Evolutionary conservation across 78 protist genomes (phyloP).

Genomic region (Polysphondylium violaceum): DNA sequence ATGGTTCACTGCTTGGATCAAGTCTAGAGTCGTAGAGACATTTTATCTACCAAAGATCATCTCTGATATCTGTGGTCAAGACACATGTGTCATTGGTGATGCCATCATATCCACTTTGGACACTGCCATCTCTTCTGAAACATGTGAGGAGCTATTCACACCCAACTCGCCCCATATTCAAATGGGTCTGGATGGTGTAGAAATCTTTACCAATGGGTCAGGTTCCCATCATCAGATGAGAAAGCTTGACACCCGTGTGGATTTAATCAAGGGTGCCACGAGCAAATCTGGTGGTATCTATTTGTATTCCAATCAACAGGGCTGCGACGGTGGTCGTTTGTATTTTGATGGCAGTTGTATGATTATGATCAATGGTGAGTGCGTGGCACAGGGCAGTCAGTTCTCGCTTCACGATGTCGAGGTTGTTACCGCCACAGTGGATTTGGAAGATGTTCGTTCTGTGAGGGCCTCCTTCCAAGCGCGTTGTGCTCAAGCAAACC

Average conservation of each 20-base stretch:
- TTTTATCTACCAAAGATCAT: constrained; percentile 68
- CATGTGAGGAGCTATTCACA: constrained; percentile 93
- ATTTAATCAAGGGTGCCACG: constrained; percentile 83
- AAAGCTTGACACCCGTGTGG: constrained; percentile 87
- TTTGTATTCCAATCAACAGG: constrained; percentile 81
- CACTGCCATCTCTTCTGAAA: constrained; percentile 75
- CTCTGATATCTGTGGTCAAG: constrained; percentile 36
- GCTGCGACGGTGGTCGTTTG: constrained; percentile 93
- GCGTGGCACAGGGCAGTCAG: constrained; percentile 88
- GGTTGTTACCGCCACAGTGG: constrained; percentile 84
- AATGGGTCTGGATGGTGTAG: constrained; percentile 87
- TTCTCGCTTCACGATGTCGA: constrained; percentile 83
- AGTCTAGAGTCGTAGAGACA: constrained; percentile 36
- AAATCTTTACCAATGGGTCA: constrained; percentile 90
- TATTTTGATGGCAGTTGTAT: constrained; percentile 93
- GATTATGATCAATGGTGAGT: constrained; percentile 84
- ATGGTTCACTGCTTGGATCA: constrained; percentile 89
- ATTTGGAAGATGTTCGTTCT: constrained; percentile 76
- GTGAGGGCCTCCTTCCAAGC: constrained; percentile 44
- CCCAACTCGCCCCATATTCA: constrained; percentile 84
- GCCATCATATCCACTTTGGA: constrained; percentile 61
- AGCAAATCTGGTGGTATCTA: constrained; percentile 81
- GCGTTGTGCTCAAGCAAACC: constrained; percentile 66
- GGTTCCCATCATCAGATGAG: constrained; percentile 94
- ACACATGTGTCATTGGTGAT: constrained; percentile 84